Base-by-base conservation (phyloP, 2,329 filamentous ascomycete genomes). In the Trichothecium roseum region DNA sequence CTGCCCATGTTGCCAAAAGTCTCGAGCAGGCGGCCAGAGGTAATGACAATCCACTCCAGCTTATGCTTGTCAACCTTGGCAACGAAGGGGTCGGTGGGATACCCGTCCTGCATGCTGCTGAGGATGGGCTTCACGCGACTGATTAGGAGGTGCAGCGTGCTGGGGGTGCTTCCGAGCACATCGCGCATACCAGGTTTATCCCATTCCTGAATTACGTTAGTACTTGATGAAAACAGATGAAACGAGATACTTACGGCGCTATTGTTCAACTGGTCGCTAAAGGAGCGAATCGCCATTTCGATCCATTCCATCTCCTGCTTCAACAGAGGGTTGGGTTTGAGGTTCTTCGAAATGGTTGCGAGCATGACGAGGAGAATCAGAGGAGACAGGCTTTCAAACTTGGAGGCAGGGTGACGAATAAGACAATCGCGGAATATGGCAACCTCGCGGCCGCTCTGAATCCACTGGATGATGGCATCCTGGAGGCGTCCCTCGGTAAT, bases 381-480 rank as follows among this genome's bases (percentile, higher is more conserved):
- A 14, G 75, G 71, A 32, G 73, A 74, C 34, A 82, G 54, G 22
- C 67, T 66, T 38, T 66, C 66, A 39, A 81, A 63, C 41, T 61
- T 61, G 43, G 44, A 42, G 1, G 60, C 53, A 4, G 55, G 53
- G 37, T 59, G 60, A 4, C 54, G 49, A 41, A 56, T 55, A 9
- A 64, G 46, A 41, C 59, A 59, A 22, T 55, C 56, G 22, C 69
- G 64, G 53, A 81, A 83, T 35, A 82, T 69, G 40, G 78, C 72
- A 39, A 77, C 68, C 50, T 78, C 70, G 24, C 72, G 67, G 13
- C 68, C 69, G 44, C 69, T 70, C 55, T 83, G 78, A 37, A 82
- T 69, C 78, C 78, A 82, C 40, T 72, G 70, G 38, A 81, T 68
- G 51, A 79, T 68, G 29, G 74, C 78, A 36, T 73, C 69, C 48